A percentile compares a stretch with the other conserved stretches of the same genome.
phyloP scores from a whole-genome alignment of 495 filamentous ascomycete genomes.

The Trichoderma erinaceum region DNA sequence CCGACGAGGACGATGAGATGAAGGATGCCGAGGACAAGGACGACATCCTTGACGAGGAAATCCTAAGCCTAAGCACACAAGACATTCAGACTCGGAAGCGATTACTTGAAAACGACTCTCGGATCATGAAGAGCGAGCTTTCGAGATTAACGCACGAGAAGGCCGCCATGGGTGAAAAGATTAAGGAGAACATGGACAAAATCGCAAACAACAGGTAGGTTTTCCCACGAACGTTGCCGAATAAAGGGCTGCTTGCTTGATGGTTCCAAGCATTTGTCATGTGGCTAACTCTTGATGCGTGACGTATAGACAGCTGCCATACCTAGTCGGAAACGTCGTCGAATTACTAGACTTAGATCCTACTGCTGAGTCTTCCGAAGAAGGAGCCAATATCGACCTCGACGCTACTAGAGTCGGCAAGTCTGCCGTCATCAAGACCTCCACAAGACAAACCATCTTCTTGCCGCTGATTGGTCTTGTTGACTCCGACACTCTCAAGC shows the following conservation, averaged over 20 bases:
- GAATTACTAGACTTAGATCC: slow-evolving; percentile 95
- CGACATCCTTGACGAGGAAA: slow-evolving; percentile 82
- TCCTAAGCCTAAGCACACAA: slow-evolving; percentile 80
- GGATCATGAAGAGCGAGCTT: slow-evolving; percentile 97
- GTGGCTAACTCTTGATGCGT: slow-evolving; percentile 18
- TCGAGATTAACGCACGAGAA: slow-evolving; percentile 94
- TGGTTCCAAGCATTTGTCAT: neutral
- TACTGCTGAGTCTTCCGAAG: slow-evolving; percentile 89
- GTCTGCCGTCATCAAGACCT: slow-evolving; percentile 99
- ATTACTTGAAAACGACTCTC: slow-evolving; percentile 90
- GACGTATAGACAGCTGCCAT: slow-evolving; percentile 76
- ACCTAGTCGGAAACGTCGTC: slow-evolving; percentile 96
- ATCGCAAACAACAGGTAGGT: slow-evolving; percentile 95
- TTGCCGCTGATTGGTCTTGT: slow-evolving; percentile 95
- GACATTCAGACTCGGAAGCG: slow-evolving; percentile 85
- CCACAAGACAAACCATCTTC: slow-evolving; percentile 97
- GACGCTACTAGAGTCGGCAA: slow-evolving; percentile 96
- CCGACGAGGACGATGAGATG: slow-evolving; percentile 82
- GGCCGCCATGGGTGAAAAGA: slow-evolving; percentile 90
- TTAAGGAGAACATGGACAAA: slow-evolving; percentile 98
- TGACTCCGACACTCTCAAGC: slow-evolving; percentile 86
- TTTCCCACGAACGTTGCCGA: neutral
- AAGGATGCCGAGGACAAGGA: slow-evolving; percentile 71
- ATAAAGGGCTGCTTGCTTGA: neutral
- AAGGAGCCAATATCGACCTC: slow-evolving; percentile 96